phyloP scores from a whole-genome alignment of 805 yeast species.

The Clavispora vitiphila region DNA sequence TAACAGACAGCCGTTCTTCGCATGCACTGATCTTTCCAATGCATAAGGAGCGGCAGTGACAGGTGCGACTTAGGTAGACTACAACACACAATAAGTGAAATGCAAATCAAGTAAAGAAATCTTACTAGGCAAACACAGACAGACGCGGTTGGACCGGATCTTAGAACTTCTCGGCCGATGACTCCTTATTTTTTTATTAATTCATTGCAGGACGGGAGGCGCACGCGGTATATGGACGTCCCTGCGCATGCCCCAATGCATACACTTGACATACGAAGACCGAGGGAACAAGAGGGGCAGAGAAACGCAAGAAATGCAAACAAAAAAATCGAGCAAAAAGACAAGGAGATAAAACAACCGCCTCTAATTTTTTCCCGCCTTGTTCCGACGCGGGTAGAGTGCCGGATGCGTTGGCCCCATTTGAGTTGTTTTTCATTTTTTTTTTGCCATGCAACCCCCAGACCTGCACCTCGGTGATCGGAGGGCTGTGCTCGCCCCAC shows the following conservation, averaged over 20 bases:
- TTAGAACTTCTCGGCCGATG: neutral
- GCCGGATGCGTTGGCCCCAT: too few species aligned
- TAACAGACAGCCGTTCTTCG: neutral
- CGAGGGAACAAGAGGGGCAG: too few species aligned
- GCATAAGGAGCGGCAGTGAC: neutral
- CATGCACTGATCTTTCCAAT: neutral
- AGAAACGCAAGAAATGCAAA: too few species aligned
- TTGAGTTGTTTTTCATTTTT: neutral
- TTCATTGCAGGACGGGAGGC: neutral
- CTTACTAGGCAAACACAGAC: too few species aligned
- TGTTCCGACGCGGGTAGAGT: too few species aligned
- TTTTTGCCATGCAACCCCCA: neutral
- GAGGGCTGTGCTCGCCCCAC: neutral
- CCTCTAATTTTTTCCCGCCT: too few species aligned
- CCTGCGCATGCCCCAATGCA: neutral
- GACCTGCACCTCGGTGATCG: neutral
- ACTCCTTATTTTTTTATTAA: neutral
- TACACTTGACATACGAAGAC: neutral
- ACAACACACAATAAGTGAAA: too few species aligned
- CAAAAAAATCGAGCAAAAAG: neutral
- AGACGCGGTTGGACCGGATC: too few species aligned
- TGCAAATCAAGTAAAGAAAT: too few species aligned
- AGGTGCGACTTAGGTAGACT: too few species aligned
- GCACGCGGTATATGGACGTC: neutral
- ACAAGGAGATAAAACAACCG: too few species aligned